Conservation (phyloP, 306 rosid species). For the Mucuna pruriens region DNA sequence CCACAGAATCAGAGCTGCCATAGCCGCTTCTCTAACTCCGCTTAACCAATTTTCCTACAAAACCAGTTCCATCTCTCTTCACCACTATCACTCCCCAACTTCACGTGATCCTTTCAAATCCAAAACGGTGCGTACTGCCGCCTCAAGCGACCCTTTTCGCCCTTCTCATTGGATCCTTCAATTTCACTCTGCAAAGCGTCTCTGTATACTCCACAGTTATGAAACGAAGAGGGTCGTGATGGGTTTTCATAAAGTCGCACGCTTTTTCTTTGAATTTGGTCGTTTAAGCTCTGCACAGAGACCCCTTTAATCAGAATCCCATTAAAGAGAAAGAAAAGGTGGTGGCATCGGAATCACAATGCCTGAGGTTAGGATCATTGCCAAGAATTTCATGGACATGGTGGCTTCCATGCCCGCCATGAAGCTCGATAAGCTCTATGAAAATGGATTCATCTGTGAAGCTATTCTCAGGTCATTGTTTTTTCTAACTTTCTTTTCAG, state of each 20-base stretch:
- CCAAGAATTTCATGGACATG: conserved; percentile 99
- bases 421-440: conserved; percentile 88
- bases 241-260: conserved; percentile 8
- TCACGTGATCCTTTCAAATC: not conserved
- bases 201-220: not conserved
- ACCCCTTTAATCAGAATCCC: conserved; percentile 14
- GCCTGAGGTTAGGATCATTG: conserved; percentile 95
- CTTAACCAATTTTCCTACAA: not conserved
- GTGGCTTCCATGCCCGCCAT: conserved; percentile 94
- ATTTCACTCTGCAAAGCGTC: not conserved
- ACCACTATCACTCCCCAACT: not conserved
- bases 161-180: not conserved
- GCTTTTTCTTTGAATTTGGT: not conserved
- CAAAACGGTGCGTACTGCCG: not conserved
- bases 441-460: conserved; percentile 90
- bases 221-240: not conserved
- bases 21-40: not conserved
- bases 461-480: conserved; percentile 84
- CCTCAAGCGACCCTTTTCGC: not conserved
- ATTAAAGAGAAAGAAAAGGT: not conserved
- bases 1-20: not conserved
- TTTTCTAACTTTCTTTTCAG: not conserved
- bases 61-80: not conserved
- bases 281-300: not conserved
- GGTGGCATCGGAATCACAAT: conserved; percentile 54